Evolutionary conservation across 345 rosid genomes (phyloP).

Genomic region (Mallotus nudiflorus): DNA sequence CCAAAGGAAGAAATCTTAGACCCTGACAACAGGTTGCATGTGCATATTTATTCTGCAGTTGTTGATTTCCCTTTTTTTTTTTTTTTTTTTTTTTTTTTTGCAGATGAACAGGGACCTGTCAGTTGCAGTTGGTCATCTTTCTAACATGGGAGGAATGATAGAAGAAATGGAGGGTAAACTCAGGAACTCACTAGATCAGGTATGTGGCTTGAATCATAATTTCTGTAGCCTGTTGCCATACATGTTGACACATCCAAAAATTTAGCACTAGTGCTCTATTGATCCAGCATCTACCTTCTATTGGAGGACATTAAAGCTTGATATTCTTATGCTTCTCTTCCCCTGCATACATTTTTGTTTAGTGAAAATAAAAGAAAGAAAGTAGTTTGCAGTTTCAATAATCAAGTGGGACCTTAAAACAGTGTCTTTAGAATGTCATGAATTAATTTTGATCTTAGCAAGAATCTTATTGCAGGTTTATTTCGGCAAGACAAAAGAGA

Average conservation of each 20-base stretch:
- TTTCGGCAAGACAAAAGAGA: constrained; percentile 96
- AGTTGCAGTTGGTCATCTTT: constrained; percentile 85
- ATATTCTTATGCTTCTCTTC: neutral
- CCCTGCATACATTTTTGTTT: neutral
- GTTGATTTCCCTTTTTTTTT: neutral
- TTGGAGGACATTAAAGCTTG: neutral
- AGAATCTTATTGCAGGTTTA: constrained; percentile 64
- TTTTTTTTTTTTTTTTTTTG: constrained; percentile 2
- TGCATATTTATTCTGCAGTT: neutral
- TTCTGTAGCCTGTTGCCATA: neutral
- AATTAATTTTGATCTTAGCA: neutral
- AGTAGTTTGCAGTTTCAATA: neutral
- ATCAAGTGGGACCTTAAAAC: neutral
- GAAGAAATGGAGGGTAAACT: constrained; percentile 98
- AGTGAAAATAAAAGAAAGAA: neutral
- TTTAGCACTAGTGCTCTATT: neutral
- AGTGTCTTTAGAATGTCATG: neutral
- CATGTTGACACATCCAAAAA: neutral
- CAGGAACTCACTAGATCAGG: constrained; percentile 95
- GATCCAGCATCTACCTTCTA: neutral
- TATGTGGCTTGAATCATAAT: constrained; percentile 11
- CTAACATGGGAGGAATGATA: constrained; percentile 98
- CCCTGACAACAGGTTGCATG: neutral
- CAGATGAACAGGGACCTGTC: constrained; percentile 91
- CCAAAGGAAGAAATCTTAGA: too few species aligned